These are phyloP conservation scores for Dillenia turbinata DNA, from an alignment of 164 flowering plant species.

Conservation along the genomic window DNA sequence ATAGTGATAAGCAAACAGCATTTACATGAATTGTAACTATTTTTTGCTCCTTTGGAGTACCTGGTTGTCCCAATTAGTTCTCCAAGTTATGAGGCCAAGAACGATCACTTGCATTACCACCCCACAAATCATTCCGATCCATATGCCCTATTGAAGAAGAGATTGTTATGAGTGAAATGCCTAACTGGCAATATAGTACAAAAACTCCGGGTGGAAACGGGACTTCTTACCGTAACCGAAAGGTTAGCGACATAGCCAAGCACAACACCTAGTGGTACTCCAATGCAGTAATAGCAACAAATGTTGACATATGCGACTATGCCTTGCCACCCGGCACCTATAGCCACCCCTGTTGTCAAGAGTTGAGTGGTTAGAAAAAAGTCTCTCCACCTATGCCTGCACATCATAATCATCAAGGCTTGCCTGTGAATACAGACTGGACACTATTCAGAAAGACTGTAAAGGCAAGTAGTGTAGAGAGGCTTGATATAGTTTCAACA, in stretches of 20 bases:
- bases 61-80: slow-evolving; percentile 33
- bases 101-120: slow-evolving; percentile 19
- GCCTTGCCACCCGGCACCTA: slow-evolving; percentile 49
- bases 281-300: slow-evolving; percentile 29
- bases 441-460: slow-evolving; percentile 33
- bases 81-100: slow-evolving; percentile 18
- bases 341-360: slow-evolving; percentile 44
- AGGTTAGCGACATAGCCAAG: slow-evolving; percentile 32
- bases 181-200: not conserved
- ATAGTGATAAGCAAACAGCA: too few relatives aligned
- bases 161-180: not conserved
- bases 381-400: too few relatives aligned
- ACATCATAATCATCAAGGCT: not conserved
- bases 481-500: slow-evolving; percentile 24
- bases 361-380: not conserved
- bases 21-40: too few relatives aligned
- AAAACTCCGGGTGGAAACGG: too few relatives aligned
- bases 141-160: slow-evolving; percentile 25
- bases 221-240: slow-evolving; percentile 23
- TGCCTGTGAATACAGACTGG: slow-evolving; percentile 33
- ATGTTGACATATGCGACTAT: slow-evolving; percentile 34
- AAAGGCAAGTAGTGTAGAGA: slow-evolving; percentile 25
- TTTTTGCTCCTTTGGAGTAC: slow-evolving; percentile 5
- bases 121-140: slow-evolving; percentile 41
- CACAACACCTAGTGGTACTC: slow-evolving; percentile 37